phyloP scores from a whole-genome alignment of 352 stramenopile species.

The Globisporangium sylvaticum region DNA sequence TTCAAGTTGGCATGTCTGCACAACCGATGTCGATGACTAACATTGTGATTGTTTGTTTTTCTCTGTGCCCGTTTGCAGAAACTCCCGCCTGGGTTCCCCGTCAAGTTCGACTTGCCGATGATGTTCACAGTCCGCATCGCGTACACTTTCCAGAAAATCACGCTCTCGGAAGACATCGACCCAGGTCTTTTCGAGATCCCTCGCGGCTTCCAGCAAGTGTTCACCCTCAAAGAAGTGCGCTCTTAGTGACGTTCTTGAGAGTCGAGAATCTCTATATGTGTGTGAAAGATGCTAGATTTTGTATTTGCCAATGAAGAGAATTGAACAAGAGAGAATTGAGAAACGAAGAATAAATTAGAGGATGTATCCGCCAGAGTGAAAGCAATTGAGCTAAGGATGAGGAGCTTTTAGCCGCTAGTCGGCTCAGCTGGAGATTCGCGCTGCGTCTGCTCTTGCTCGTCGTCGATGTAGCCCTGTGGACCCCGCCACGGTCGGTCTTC shows the following conservation, averaged over 20 bases:
- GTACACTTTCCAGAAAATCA: constrained; percentile 79
- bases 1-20: neutral
- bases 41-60: neutral
- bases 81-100: constrained; percentile 74
- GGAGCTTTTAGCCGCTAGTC: neutral
- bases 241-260: too few relatives aligned
- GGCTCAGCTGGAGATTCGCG: neutral
- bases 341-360: constrained; percentile 8
- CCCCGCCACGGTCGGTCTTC: constrained; percentile 6
- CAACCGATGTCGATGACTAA: neutral
- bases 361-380: too few relatives aligned
- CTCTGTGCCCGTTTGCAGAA: constrained; percentile 28
- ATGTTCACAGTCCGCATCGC: constrained; percentile 78
- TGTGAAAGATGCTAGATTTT: neutral
- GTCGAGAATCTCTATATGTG: too few relatives aligned
- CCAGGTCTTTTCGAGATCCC: constrained; percentile 54
- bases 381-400: neutral
- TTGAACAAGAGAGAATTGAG: too few relatives aligned
- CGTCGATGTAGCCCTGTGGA: neutral
- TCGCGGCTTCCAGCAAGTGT: constrained; percentile 47
- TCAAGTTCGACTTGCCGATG: constrained; percentile 81
- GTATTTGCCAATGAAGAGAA: neutral
- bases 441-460: neutral
- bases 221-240: constrained; percentile 50
- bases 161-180: constrained; percentile 45